Percentiles rank a stretch among this genome's conserved stretches.
These are phyloP conservation scores for Rhizoctonia solani DNA, from an alignment of 1,284 basidiomycete species.

Conservation along the genomic window DNA sequence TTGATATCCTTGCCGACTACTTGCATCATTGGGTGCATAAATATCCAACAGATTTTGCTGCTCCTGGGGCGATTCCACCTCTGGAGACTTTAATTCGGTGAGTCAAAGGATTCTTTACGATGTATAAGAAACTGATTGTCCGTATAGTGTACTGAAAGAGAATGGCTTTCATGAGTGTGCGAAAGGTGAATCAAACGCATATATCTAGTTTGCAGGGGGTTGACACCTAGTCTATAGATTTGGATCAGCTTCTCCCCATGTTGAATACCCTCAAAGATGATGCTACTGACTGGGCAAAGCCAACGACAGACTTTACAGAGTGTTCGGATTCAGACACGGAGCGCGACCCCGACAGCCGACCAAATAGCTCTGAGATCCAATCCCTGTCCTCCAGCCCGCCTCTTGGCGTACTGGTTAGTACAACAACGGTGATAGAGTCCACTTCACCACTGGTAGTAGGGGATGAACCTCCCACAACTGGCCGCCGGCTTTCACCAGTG, in stretches of 20 bases:
- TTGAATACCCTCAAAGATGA: constrained; percentile 12
- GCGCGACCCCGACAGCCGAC: constrained; percentile 15
- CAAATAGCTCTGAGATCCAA: constrained; percentile 10
- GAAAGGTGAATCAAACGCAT: constrained; percentile 61
- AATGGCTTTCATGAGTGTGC: constrained; percentile 59
- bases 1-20: constrained; percentile 55
- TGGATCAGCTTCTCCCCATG: not conserved
- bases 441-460: constrained; percentile 60
- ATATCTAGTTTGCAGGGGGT: constrained; percentile 41
- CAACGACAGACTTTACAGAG: constrained; percentile 15
- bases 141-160: constrained; percentile 65
- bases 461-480: constrained; percentile 46
- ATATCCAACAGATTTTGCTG: constrained; percentile 75
- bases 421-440: not conserved
- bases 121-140: constrained; percentile 75
- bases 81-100: constrained; percentile 72
- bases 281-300: constrained; percentile 23
- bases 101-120: constrained; percentile 55
- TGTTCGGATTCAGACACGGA: constrained; percentile 20
- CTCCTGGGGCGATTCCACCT: constrained; percentile 68
- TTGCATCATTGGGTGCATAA: constrained; percentile 71
- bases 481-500: not conserved
- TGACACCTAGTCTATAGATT: constrained; percentile 9
- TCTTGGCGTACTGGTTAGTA: not conserved
- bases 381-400: not conserved